Percentiles rank a stretch among this genome's conserved stretches.
These are phyloP conservation scores for Kalaharituber pfeilii DNA, from an alignment of 2,329 filamentous ascomycete genomes.

Conservation along the genomic window DNA sequence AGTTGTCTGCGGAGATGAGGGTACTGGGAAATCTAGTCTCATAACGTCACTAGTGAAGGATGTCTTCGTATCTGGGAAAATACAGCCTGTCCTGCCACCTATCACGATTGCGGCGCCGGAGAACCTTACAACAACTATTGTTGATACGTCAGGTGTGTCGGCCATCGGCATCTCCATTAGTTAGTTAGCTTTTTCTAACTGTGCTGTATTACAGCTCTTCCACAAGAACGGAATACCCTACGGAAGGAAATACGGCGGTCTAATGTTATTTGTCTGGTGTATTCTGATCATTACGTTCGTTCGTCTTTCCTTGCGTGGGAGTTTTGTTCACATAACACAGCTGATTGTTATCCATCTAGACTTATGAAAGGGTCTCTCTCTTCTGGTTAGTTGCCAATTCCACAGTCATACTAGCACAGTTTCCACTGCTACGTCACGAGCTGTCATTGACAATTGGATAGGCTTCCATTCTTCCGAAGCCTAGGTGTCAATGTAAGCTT, in stretches of 20 bases:
- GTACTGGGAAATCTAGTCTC: slow-evolving; percentile 81
- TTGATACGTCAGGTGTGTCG: slow-evolving; percentile 59
- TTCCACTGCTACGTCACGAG: background rate
- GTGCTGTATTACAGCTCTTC: slow-evolving; percentile 43
- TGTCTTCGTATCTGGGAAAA: slow-evolving; percentile 87
- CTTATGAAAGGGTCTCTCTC: slow-evolving; percentile 87
- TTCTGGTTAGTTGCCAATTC: slow-evolving; percentile 50
- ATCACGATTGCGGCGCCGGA: slow-evolving; percentile 91
- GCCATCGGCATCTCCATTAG: background rate
- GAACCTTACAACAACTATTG: slow-evolving; percentile 91
- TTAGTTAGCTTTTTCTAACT: background rate
- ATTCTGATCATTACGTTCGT: slow-evolving; percentile 71
- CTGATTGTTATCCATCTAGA: slow-evolving; percentile 28
- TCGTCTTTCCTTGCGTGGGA: background rate
- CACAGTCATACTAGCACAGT: too few species aligned
- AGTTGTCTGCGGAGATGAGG: slow-evolving; percentile 91
- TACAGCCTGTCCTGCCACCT: slow-evolving; percentile 81
- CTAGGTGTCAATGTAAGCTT: slow-evolving; percentile 74
- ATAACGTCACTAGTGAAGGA: slow-evolving; percentile 95
- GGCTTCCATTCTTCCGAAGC: slow-evolving; percentile 85
- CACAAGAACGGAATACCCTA: slow-evolving; percentile 76
- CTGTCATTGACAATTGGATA: slow-evolving; percentile 4
- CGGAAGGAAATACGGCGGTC: slow-evolving; percentile 91
- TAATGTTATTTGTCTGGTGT: slow-evolving; percentile 91
- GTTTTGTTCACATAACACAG: background rate